Conservation (phyloP, 2,329 filamentous ascomycete species). For the Metarhizium rileyi region DNA sequence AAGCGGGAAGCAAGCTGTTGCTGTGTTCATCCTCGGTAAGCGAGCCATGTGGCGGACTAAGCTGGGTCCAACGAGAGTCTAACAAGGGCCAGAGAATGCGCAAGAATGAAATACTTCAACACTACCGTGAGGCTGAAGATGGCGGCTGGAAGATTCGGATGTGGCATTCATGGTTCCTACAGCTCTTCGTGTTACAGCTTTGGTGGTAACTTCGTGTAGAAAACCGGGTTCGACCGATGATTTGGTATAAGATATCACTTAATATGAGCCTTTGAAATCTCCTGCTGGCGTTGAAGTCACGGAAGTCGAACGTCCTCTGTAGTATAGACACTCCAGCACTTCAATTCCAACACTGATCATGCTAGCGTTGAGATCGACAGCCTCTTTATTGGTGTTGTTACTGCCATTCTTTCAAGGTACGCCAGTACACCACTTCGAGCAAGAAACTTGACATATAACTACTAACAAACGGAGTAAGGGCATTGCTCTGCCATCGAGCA, state of each 20-base stretch:
- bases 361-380: neutral
- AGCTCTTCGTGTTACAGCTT: neutral
- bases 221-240: neutral
- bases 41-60: neutral
- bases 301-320: too few relatives aligned
- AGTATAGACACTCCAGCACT: too few relatives aligned
- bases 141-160: neutral
- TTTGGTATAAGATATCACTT: neutral
- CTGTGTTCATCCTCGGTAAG: constrained; percentile 1
- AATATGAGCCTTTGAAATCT: too few relatives aligned
- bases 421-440: neutral
- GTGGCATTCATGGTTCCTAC: neutral
- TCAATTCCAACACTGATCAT: neutral
- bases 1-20: neutral
- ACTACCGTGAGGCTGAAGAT: neutral
- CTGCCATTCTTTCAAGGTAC: neutral
- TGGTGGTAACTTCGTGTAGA: neutral
- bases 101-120: neutral
- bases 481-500: neutral
- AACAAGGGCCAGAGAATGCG: neutral
- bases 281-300: too few relatives aligned
- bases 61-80: neutral
- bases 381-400: neutral
- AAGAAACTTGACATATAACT: too few relatives aligned
- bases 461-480: neutral